phyloP scores from a whole-genome alignment of 192 early-diverging fungal species.

The Paraglomus brasilianum region DNA sequence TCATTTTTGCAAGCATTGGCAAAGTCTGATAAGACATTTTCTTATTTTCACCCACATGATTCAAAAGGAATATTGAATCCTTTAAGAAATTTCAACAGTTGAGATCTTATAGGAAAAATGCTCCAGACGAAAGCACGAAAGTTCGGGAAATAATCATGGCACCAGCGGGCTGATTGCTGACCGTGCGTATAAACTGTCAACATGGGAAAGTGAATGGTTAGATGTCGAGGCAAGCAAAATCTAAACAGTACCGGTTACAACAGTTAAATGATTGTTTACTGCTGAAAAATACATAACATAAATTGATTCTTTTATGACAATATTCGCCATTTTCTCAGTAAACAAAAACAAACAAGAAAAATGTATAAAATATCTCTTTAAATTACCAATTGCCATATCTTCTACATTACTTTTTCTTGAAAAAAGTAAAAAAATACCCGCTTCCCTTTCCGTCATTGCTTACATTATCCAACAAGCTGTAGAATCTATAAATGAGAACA shows the following conservation, averaged over 20 bases:
- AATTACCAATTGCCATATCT: too few species aligned
- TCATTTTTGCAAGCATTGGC: slow-evolving; percentile 68
- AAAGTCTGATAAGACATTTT: slow-evolving; percentile 73
- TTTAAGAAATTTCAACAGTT: slow-evolving; percentile 73
- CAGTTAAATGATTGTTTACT: neutral
- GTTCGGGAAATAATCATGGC: slow-evolving; percentile 75
- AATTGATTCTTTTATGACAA: too few species aligned
- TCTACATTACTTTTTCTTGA: too few species aligned
- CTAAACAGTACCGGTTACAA: neutral
- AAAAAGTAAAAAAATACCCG: too few species aligned
- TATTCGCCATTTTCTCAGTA: too few species aligned
- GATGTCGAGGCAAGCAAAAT: neutral
- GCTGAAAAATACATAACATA: too few species aligned
- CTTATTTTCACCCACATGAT: slow-evolving; percentile 45
- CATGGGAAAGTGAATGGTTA: neutral
- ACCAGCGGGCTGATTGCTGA: slow-evolving; percentile 71
- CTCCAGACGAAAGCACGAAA: slow-evolving; percentile 78
- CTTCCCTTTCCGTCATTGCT: too few species aligned
- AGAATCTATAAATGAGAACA: too few species aligned
- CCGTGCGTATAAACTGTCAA: slow-evolving; percentile 72
- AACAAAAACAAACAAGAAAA: too few species aligned
- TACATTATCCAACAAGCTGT: too few species aligned
- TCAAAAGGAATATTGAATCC: slow-evolving; percentile 28
- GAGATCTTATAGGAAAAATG: slow-evolving; percentile 83
- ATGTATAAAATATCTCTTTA: too few species aligned